Evolutionary conservation across 225 moss, liverwort and hornwort genomes (phyloP), one percentile per base, ranked within the genome.

Genomic region (Marchantia paleacea): DNA sequence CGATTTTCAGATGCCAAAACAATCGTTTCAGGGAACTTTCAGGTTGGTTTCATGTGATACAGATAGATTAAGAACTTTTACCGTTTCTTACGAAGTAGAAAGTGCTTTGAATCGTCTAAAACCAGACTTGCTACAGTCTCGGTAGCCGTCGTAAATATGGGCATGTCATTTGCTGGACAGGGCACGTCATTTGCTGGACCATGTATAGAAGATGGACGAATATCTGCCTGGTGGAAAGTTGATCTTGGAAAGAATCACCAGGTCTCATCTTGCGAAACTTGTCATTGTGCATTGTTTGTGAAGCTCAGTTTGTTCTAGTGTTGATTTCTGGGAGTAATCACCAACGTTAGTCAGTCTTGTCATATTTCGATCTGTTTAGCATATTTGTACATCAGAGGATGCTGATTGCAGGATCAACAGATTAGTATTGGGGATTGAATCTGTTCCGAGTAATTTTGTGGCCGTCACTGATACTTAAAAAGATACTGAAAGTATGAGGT

Each of bases 211-310:
- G 83, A 77, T 75, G 95, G 94, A 73, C 65, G 81, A 31, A 87
- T 86, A 80, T 91, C 94, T 80, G 93, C 99, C 49, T 99, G 99
- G 99, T 99, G 99, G 99, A 99, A 95, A 87, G 90, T 92, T 28
- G 99, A 99, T 86, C 88, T 99, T 48, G 99, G 99, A 77, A 83
- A 87, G 55, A 87, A 91, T 79, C 94, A 94, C 75, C 89, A 95
- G 92, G 99, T 99, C 26, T 79, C 39, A 39, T 39, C 39, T 39
- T 39, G 39, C 39, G 39, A 39, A 39, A 39, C 39, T 39, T 39
- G 39, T 39, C 39, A 39, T 39, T 39, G 39, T 39, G 39, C 39
- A 39, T 39, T 39, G 39, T 39, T 39, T 2, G 39, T 39, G 39
- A 39, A 39, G 39, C 39, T 39, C 5, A 39, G 39, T 5, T 39